Percentiles rank a stretch among this genome's conserved stretches.
phyloP scores from a whole-genome alignment of 2,329 filamentous ascomycete genomes.

The Chaetomium sp. region DNA sequence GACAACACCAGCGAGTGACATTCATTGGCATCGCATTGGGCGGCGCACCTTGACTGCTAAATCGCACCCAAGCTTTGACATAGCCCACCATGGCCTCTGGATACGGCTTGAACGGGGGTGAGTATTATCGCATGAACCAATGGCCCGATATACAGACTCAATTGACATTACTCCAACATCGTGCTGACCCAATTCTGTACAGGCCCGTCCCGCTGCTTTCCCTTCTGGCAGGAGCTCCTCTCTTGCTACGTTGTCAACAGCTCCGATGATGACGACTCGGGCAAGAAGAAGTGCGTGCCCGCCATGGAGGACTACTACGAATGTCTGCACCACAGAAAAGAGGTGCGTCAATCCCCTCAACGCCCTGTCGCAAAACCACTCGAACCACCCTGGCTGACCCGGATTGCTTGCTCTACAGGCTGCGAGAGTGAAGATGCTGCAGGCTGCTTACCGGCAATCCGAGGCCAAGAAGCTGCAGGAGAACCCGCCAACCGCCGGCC shows the following conservation, averaged over 20 bases:
- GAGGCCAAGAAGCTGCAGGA: conserved; percentile 75
- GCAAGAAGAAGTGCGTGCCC: conserved; percentile 84
- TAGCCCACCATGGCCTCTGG: conserved; percentile 70
- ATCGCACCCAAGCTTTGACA: conserved; percentile 26
- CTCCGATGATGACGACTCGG: conserved; percentile 71
- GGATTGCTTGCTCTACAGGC: conserved; percentile 54
- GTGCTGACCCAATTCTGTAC: conserved; percentile 23
- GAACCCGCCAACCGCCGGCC: conserved; percentile 76
- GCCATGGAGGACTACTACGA: conserved; percentile 97
- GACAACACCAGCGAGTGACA: conserved; percentile 28
- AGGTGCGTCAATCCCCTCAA: conserved; percentile 61
- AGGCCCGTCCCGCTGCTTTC: conserved; percentile 83
- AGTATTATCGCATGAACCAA: conserved; percentile 40
- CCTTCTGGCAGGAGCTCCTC: conserved; percentile 99
- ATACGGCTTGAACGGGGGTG: conserved; percentile 80
- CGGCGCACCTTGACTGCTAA: conserved; percentile 27
- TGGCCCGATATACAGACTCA: conserved; percentile 17
- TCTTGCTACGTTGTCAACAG: conserved; percentile 98
- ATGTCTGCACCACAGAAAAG: conserved; percentile 98
- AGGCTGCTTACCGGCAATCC: conserved; percentile 81
- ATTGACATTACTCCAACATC: neutral
- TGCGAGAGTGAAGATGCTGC: conserved; percentile 74
- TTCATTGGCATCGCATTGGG: conserved; percentile 6
- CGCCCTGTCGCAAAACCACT: neutral
- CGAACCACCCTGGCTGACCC: conserved; percentile 18